Evolutionary conservation across 2,329 filamentous ascomycete genomes (phyloP), one percentile per base, ranked within the genome.

Genomic region (Diaporthe sp.): DNA sequence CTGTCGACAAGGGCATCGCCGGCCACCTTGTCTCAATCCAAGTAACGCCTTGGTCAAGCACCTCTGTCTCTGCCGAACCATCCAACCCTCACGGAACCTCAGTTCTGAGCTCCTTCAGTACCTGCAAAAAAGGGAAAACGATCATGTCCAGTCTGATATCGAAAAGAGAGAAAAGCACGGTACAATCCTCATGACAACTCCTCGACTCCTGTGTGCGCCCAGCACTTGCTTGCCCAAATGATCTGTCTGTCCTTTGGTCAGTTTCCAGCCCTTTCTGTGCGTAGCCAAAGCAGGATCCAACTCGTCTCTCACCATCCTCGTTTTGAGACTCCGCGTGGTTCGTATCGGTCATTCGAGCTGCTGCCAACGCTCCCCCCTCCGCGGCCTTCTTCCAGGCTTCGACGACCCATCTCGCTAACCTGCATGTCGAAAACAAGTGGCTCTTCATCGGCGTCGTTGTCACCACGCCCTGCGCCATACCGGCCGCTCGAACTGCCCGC

Each of bases 401-500:
- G 70, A 17, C 75, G 75, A 39, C 73, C 71, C 58, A 71, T 72
- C 22, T 76, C 75, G 70, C 73, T 76, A 42, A 75, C 71, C 22
- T 75, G 74, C 75, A 76, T 75, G 47, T 76, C 75, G 19, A 76
- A 76, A 3, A 76, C 69, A 27, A 76, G 71, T 37, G 75, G 75
- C 42, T 76, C 75, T 3, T 76, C 75, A n/a, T 76, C 75, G 6
- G 73, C 73, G 37, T 86, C 85, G 58, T 86, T 84, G 32, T 87
- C 85, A n/a, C 81, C 84, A 6, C 85, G 83, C 6, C 79, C 79
- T 35, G 68, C 56, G 32, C 70, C 44, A 25, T 84, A 78, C n/a
- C 85, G 80, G 37, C 81, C 75, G n/a, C 73, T 81, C 15, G 80
- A 81, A 3, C 84, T 85, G 32, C 85, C 84, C 2, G 81, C 77